phyloP scores from a whole-genome alignment of 2,329 filamentous ascomycete species.

The Monilinia vaccinii-corymbosi region DNA sequence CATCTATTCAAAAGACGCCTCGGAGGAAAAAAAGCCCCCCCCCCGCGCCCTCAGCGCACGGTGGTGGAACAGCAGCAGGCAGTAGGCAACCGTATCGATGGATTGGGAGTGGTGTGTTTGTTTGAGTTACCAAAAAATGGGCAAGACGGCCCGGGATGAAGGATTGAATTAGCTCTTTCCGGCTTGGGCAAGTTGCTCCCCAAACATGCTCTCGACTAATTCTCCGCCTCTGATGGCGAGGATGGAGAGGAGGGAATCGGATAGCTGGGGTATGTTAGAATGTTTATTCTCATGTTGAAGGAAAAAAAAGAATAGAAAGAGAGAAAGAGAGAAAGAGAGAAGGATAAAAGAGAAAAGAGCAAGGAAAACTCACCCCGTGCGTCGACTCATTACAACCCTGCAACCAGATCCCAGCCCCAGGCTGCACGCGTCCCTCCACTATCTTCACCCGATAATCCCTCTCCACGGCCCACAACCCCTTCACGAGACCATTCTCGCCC shows the following conservation, averaged over 20 bases:
- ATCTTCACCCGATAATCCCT: conserved; percentile 76
- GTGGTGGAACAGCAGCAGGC: too few relatives aligned
- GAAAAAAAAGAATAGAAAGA: background rate
- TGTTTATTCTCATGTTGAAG: background rate
- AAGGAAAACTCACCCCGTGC: conserved; percentile 63
- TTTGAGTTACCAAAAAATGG: too few relatives aligned
- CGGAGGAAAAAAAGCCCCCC: too few relatives aligned
- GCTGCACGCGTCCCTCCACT: conserved; percentile 56
- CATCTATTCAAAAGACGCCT: too few relatives aligned
- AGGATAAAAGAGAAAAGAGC: background rate
- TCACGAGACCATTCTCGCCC: conserved; percentile 28
- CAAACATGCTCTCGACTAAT: conserved; percentile 69
- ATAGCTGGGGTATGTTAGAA: conserved; percentile 43
- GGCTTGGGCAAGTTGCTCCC: conserved; percentile 17
- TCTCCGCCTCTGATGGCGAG: conserved; percentile 68
- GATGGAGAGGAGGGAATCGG: conserved; percentile 74
- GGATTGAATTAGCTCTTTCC: background rate
- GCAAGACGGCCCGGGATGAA: too few relatives aligned
- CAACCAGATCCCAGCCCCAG: conserved; percentile 71
- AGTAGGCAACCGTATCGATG: too few relatives aligned
- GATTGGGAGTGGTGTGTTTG: too few relatives aligned
- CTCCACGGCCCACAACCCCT: conserved; percentile 53
- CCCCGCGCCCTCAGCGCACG: too few relatives aligned
- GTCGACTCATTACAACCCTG: conserved; percentile 91
- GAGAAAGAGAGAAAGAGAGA: background rate